Evolutionary conservation across 129 eudicot genomes (phyloP).

Genomic region (Silybum marianum): DNA sequence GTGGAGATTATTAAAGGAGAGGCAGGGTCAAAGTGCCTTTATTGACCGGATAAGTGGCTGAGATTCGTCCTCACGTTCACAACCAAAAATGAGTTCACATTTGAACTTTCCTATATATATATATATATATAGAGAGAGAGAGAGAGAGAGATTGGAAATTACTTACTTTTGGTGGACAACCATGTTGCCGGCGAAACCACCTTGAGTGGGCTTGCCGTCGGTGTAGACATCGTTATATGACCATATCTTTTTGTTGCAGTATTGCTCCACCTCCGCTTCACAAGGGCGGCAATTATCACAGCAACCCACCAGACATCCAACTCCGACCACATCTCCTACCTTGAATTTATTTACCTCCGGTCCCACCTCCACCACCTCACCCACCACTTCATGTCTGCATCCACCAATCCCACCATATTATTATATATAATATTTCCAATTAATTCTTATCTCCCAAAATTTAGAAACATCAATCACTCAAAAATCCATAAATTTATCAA

Average conservation of each 20-base stretch:
- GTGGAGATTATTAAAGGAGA: too few relatives aligned
- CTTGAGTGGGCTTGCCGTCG: slow-evolving; percentile 97
- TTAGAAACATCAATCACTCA: not conserved
- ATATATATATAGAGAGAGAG: not conserved
- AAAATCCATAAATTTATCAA: too few relatives aligned
- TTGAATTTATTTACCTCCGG: slow-evolving; percentile 68
- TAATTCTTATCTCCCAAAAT: not conserved
- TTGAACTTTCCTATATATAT: too few relatives aligned
- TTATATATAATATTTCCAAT: not conserved
- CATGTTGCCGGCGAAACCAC: slow-evolving; percentile 80
- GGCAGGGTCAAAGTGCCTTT: too few relatives aligned
- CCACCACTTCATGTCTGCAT: slow-evolving; percentile 91
- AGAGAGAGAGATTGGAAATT: not conserved
- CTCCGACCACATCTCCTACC: slow-evolving; percentile 84
- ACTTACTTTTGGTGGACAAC: slow-evolving; percentile 94
- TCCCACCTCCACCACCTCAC: slow-evolving; percentile 96
- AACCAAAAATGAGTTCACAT: too few relatives aligned
- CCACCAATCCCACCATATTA: not conserved
- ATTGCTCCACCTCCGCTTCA: slow-evolving; percentile 73
- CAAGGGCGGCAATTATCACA: slow-evolving; percentile 75
- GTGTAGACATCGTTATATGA: slow-evolving; percentile 86
- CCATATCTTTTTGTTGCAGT: slow-evolving; percentile 95
- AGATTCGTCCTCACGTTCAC: too few relatives aligned
- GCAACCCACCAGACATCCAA: slow-evolving; percentile 77
- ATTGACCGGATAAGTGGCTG: too few relatives aligned